A percentile compares a stretch with the other conserved stretches of the same genome.
phyloP scores from a whole-genome alignment of 129 eudicot species.

The Flaveria linearis region DNA sequence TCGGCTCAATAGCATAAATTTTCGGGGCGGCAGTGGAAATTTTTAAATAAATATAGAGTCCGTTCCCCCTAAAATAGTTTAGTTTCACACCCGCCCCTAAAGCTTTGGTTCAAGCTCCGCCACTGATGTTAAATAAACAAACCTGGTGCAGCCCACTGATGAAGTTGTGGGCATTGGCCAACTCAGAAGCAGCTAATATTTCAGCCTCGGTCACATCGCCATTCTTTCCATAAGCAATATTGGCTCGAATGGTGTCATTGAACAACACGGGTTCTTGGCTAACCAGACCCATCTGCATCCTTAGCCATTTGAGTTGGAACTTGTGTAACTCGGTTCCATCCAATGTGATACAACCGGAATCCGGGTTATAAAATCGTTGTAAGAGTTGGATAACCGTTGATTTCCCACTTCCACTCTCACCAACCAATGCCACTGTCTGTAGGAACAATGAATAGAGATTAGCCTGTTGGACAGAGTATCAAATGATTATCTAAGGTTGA shows the following conservation, averaged over 20 bases:
- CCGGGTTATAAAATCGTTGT: conserved; percentile 12
- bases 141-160: conserved; percentile 66
- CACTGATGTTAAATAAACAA: background rate
- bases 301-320: conserved; percentile 14
- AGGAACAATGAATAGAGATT: background rate
- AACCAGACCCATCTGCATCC: conserved; percentile 15
- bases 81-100: background rate
- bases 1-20: no score
- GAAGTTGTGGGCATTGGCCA: conserved; percentile 74
- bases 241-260: no score
- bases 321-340: conserved; percentile 15
- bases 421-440: conserved; percentile 10
- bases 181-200: conserved; percentile 66
- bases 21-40: no score
- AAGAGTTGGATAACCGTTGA: conserved; percentile 11
- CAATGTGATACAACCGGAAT: conserved; percentile 3
- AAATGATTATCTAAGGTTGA: no score
- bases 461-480: background rate
- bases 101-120: background rate
- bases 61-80: no score
- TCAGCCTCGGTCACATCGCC: conserved; percentile 69
- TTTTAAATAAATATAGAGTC: no score
- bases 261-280: conserved; percentile 21
- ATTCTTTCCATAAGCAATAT: conserved; percentile 62
- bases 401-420: conserved; percentile 20